Conservation (phyloP, 805 yeast genomes). For the Spathaspora arborariae region DNA sequence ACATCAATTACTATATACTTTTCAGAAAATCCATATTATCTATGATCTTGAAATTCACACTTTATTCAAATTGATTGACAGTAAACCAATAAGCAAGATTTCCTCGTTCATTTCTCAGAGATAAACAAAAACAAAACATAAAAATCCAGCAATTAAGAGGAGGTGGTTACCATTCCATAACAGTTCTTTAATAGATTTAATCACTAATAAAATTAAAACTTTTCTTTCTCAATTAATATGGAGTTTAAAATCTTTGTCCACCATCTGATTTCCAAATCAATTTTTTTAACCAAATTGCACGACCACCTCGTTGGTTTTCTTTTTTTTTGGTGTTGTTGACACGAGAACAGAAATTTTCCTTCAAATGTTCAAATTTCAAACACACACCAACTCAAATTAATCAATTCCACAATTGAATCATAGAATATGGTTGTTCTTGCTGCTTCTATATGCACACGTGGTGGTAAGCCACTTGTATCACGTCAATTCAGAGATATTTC, state of each 20-base stretch:
- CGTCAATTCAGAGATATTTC: constrained; percentile 87
- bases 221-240: background rate
- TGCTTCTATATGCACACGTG: constrained; percentile 89
- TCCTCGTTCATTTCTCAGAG: no score
- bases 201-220: no score
- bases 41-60: no score
- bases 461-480: constrained; percentile 88
- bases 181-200: no score
- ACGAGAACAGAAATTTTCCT: background rate
- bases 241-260: background rate
- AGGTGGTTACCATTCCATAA: no score
- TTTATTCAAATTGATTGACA: no score
- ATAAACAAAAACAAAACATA: no score
- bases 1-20: no score
- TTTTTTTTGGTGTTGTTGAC: background rate
- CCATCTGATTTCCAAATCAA: background rate
- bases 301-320: background rate
- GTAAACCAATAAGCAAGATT: no score
- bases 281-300: background rate
- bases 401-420: background rate
- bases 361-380: background rate
- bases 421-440: constrained; percentile 73
- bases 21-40: no score
- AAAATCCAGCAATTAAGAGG: no score
- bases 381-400: background rate